Percentiles rank a stretch among this genome's conserved stretches.
These are phyloP conservation scores for Suhomyces taliae DNA, from an alignment of 1,139 yeast genomes.

Conservation along the genomic window DNA sequence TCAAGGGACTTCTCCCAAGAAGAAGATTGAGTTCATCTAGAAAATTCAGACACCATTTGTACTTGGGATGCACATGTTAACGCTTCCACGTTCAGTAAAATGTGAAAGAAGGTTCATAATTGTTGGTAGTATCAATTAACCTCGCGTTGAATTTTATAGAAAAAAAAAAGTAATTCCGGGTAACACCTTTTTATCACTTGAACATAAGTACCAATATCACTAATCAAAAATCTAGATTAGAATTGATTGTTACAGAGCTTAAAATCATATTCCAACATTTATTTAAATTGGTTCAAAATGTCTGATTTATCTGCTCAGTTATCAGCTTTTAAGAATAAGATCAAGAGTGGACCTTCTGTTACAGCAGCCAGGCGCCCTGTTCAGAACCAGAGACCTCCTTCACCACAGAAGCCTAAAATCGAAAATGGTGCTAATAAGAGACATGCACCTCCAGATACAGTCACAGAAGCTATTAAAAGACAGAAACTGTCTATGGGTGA, in stretches of 20 bases:
- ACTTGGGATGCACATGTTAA: conserved; percentile 27
- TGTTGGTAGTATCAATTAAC: too few species aligned
- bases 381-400: conserved; percentile 12
- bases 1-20: conserved; percentile 15
- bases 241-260: too few species aligned
- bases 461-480: conserved; percentile 38
- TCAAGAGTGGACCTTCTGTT: conserved; percentile 49
- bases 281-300: conserved; percentile 20
- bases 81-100: conserved; percentile 15
- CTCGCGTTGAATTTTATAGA: background rate
- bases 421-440: conserved; percentile 16
- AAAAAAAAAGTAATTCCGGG: conserved; percentile 12
- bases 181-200: conserved; percentile 5
- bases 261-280: too few species aligned
- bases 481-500: conserved; percentile 32
- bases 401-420: conserved; percentile 11
- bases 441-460: conserved; percentile 23
- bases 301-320: conserved; percentile 49
- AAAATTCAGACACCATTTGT: conserved; percentile 18
- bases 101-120: conserved; percentile 8
- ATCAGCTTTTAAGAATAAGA: conserved; percentile 50
- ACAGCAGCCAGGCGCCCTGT: conserved; percentile 32
- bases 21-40: conserved; percentile 23
- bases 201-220: too few species aligned
- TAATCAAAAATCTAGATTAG: too few species aligned